Base-by-base conservation (phyloP, 371 early-diverging fungal species). In the Nematocida homosporus region DNA sequence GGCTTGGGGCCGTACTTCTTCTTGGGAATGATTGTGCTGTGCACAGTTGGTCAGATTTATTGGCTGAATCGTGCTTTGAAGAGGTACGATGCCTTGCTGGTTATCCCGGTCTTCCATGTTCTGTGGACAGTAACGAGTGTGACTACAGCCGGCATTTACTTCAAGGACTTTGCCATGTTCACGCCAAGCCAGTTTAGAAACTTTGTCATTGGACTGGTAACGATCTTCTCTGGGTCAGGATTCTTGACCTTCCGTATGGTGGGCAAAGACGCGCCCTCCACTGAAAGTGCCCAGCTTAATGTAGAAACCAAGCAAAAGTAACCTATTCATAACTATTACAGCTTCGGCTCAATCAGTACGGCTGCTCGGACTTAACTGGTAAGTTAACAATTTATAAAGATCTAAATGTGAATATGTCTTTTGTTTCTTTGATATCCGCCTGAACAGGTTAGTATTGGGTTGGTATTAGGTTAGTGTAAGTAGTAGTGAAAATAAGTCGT, bases 41-140 rank as follows among this genome's bases (percentile, higher is more conserved):
- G 89, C 35, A 91, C 90, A 1, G 85, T 89, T 3, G 84, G 86
- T 2, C 92, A 92, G 81, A 88, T 91, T 55, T 89, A 87, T 69
- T 90, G 89, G 88, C 86, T 90, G 60, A 89, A 90, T 79, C 87
- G 88, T 84, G 92, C 90, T 0, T 81, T 92, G 25, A 86, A 87
- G 60, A 85, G 89, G 51, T 92, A 90, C 80, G 92, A 92, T 78
- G 91, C 91, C 0, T 75, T 92, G 60, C 83, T 91, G 3, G 90
- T 90, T 56, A 88, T 92, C 35, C 92, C 92, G 0, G 87, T 90
- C 34, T 92, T 89, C 80, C 91, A 89, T 77, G 88, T 89, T 29
- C 87, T 89, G 40, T 91, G 91, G 90, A 90, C 87, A 10, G 68
- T 89, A 51, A 77, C 87, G 57, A 87, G 87, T 64, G 87, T 90